Evolutionary conservation across 352 stramenopile genomes (phyloP).

Genomic region (Phytophthora pisi): DNA sequence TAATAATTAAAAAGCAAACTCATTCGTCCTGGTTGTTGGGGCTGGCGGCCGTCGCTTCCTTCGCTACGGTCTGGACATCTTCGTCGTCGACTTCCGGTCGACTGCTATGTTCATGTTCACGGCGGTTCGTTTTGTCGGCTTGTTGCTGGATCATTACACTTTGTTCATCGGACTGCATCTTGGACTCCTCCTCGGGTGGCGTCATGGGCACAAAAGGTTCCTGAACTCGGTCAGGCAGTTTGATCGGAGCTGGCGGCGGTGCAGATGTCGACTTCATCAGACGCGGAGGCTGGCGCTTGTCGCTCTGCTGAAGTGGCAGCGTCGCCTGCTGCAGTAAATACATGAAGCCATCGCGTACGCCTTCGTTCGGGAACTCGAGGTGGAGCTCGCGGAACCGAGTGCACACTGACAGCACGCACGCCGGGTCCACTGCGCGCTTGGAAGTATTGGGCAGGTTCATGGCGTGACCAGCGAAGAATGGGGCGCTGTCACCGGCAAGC

Average conservation of each 20-base stretch:
- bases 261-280: conserved; percentile 21
- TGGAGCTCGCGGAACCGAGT: conserved; percentile 73
- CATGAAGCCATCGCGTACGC: conserved; percentile 68
- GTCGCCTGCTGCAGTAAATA: conserved; percentile 74
- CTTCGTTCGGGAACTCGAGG: conserved; percentile 70
- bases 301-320: conserved; percentile 45
- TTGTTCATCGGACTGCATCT: conserved; percentile 10
- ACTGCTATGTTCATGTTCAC: conserved; percentile 18
- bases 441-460: conserved; percentile 49
- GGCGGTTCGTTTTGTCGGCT: neutral
- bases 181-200: conserved; percentile 18
- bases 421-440: conserved; percentile 60
- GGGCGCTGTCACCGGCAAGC: conserved; percentile 46
- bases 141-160: neutral
- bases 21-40: conserved; percentile 43
- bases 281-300: conserved; percentile 17
- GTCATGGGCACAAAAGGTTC: conserved; percentile 24
- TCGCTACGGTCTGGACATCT: conserved; percentile 18
- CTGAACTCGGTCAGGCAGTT: conserved; percentile 4
- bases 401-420: conserved; percentile 63
- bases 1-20: conserved; percentile 39
- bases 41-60: conserved; percentile 18
- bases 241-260: conserved; percentile 20
- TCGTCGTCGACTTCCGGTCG: conserved; percentile 33
- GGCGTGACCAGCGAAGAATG: conserved; percentile 62